Evolutionary conservation across 495 filamentous ascomycete species (phyloP).

Genomic region (Penicillium paradoxum): DNA sequence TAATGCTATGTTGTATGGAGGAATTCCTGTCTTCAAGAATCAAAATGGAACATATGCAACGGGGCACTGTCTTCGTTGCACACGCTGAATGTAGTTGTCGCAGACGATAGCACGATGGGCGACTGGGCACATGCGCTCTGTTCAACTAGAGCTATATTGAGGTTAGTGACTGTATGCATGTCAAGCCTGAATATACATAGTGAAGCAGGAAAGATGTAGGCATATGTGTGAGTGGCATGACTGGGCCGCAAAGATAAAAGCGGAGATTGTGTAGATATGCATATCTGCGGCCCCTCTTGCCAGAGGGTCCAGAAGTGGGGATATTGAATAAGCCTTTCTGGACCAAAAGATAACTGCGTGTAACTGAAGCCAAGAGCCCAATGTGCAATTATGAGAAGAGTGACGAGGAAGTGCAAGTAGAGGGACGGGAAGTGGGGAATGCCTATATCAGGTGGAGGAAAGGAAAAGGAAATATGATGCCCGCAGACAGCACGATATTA

Average conservation of each 20-base stretch:
- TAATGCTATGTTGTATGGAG: slow-evolving; percentile 6
- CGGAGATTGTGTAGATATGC: slow-evolving; percentile 7
- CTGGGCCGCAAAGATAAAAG: slow-evolving; percentile 17
- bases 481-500: too few relatives aligned
- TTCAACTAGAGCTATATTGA: slow-evolving; percentile 7
- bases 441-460: too few relatives aligned
- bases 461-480: too few relatives aligned
- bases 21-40: neutral
- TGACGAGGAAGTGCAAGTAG: too few relatives aligned
- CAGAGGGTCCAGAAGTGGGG: neutral
- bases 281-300: slow-evolving; percentile 1
- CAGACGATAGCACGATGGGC: slow-evolving; percentile 8
- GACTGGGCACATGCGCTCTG: slow-evolving; percentile 14
- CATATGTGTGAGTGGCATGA: slow-evolving; percentile 21
- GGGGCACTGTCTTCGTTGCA: slow-evolving; percentile 23
- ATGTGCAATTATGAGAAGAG: too few relatives aligned
- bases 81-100: slow-evolving; percentile 8
- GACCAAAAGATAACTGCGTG: neutral
- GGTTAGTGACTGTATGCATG: slow-evolving; percentile 4
- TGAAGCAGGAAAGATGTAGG: slow-evolving; percentile 1
- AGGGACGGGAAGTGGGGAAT: too few relatives aligned
- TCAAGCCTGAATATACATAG: neutral
- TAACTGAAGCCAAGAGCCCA: too few relatives aligned
- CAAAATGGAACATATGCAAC: slow-evolving; percentile 6
- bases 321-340: neutral